These are phyloP conservation scores for Spatholobus suberectus DNA, from an alignment of 306 rosid species.

Conservation along the genomic window DNA sequence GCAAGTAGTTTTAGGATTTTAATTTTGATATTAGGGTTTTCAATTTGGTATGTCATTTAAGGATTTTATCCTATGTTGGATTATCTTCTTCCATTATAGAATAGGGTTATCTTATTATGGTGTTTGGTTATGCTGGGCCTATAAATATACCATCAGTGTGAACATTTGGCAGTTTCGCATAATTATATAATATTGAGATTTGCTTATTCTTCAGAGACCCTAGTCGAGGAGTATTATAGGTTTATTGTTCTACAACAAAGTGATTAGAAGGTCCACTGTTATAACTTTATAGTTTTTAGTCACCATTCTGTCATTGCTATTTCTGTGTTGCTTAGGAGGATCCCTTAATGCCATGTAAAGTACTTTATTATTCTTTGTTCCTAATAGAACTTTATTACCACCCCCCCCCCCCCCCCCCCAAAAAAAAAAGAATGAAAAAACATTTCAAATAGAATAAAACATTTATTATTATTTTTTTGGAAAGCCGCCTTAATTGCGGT, in stretches of 20 bases:
- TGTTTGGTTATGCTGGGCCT: not conserved
- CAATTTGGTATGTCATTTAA: not conserved
- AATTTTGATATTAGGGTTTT: not conserved
- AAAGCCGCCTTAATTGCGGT: no score
- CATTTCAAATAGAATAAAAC: not conserved
- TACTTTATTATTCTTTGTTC: not conserved
- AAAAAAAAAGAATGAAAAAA: not conserved
- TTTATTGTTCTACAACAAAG: no score
- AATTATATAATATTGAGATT: no score
- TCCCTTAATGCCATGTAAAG: slow-evolving; percentile 1
- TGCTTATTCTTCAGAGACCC: no score
- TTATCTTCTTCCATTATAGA: no score
- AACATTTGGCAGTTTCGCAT: no score
- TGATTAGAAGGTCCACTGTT: no score
- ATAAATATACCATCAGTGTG: not conserved
- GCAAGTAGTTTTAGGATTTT: not conserved
- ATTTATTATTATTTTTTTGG: no score
- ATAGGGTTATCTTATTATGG: not conserved
- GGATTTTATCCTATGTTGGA: not conserved
- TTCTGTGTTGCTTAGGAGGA: not conserved
- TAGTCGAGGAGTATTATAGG: not conserved
- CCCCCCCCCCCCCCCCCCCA: not conserved
- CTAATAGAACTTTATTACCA: not conserved
- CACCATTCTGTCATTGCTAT: not conserved
- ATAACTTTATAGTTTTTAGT: not conserved